These are phyloP conservation scores for Metarhizium humberi DNA, from an alignment of 2,329 filamentous ascomycete species.

Conservation along the genomic window DNA sequence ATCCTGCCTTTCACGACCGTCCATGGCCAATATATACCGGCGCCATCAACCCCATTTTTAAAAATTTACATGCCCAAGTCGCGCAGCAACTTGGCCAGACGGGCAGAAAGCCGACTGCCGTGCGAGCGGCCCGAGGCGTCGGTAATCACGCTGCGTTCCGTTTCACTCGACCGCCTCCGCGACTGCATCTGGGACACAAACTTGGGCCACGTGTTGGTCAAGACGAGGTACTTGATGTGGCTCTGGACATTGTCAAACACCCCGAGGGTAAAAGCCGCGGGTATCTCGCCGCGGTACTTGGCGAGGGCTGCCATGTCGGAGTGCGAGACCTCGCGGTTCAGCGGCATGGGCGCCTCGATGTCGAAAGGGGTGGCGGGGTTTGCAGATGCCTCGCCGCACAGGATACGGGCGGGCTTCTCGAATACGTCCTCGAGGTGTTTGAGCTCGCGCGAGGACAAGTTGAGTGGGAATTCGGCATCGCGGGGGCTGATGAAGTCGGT, in stretches of 20 bases:
- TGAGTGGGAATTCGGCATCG: slow-evolving; percentile 55
- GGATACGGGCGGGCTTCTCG: slow-evolving; percentile 34
- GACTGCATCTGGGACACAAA: slow-evolving; percentile 27
- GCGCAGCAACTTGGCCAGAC: slow-evolving; percentile 1
- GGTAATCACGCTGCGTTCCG: neutral
- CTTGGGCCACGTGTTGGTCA: slow-evolving; percentile 59
- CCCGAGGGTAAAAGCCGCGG: slow-evolving; percentile 33
- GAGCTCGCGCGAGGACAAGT: slow-evolving; percentile 46
- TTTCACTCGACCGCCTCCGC: slow-evolving; percentile 8
- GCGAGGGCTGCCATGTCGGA: neutral
- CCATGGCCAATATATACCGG: neutral
- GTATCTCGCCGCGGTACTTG: slow-evolving; percentile 30
- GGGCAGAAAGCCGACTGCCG: neutral
- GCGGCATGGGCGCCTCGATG: slow-evolving; percentile 3
- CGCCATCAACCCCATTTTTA: no score
- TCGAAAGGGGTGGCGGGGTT: slow-evolving; percentile 29
- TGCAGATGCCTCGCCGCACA: slow-evolving; percentile 26
- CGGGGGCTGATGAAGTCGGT: slow-evolving; percentile 46
- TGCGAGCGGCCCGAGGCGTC: neutral
- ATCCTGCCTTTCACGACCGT: no score
- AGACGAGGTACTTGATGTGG: slow-evolving; percentile 54
- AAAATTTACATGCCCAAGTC: neutral
- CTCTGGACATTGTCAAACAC: slow-evolving; percentile 50
- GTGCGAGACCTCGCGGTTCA: neutral
- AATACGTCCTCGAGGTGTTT: slow-evolving; percentile 44